Base-by-base conservation (phyloP, 345 rosid species). In the Brassica carinata region DNA sequence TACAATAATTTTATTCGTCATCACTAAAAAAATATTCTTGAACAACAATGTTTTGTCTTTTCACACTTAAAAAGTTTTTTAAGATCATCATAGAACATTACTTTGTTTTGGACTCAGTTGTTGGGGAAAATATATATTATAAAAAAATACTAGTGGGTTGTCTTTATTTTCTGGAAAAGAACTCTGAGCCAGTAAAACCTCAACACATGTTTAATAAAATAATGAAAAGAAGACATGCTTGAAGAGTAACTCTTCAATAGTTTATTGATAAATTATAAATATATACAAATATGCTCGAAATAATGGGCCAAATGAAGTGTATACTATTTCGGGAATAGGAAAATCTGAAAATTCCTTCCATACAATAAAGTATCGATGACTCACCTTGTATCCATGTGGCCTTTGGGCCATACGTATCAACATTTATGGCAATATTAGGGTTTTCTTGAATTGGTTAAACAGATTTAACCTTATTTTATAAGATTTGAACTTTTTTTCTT, bases 251-350 rank as follows among this genome's bases (percentile, higher is more conserved):
- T 58, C 36, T 27, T 66, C 29, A 66, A 66, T 64, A 80, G 53
- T 63, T 51, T 69, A 53, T 13, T 10, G 61, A 14, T 55, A 55
- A 4, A 40, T 63, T 61, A 33, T 59, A 68, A 43, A 63, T 10
- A 13, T 72, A 19, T 67, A 31, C 19, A 75, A 51, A 18, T 63
- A 70, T 80, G 67, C 53, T 75, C 70, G 3, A 80, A 75, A 36
- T 75, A 80, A 34, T 77, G 75, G 77, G 58, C 38, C 53, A 66
- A 66, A 74, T 66, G 89, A 90, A 85, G 83, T 72, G 91, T 79
- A 79, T 85, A 71, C 90, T 79, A 85, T 68, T 72, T 84, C 69
- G 33, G 84, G 84, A 83, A 82, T 82, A 86, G 71, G 76, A 81
- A 18, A 73, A 77, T 83, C 43, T 40, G 83, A 74, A 78, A 82